Evolutionary conservation across 2,329 filamentous ascomycete species (phyloP).

Genomic region (Akanthomyces uredinophilus): DNA sequence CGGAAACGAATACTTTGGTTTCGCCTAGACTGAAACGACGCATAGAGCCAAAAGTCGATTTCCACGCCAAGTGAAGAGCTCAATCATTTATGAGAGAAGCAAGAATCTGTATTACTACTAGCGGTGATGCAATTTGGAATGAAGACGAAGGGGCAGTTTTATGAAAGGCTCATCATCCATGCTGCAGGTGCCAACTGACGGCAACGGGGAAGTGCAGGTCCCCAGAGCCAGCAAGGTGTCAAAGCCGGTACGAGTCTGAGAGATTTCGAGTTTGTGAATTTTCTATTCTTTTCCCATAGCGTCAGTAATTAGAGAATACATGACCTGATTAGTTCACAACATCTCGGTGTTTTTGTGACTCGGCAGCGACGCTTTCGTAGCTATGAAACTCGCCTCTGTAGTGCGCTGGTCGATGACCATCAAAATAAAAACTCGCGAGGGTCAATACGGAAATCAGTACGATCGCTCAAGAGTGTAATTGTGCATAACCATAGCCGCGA

Average conservation of each 20-base stretch:
- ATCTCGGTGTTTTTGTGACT: background rate
- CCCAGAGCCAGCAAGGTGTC: background rate
- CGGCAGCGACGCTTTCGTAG: background rate
- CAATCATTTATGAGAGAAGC: background rate
- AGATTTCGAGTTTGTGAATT: conserved; percentile 17
- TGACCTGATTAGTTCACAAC: background rate
- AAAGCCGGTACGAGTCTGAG: background rate
- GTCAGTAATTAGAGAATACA: conserved; percentile 8
- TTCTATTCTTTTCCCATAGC: conserved; percentile 28
- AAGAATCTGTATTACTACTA: background rate
- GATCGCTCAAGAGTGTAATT: conserved; percentile 26
- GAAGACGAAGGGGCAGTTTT: background rate
- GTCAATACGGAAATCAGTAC: background rate
- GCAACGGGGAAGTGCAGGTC: conserved; percentile 51
- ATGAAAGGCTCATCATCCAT: background rate
- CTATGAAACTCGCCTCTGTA: too few relatives aligned
- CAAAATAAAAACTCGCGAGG: too few relatives aligned
- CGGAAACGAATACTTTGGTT: conserved; percentile 95
- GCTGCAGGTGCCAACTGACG: background rate
- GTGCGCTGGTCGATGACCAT: background rate
- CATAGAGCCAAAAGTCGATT: background rate
- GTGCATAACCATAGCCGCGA: conserved; percentile 30
- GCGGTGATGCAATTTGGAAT: background rate
- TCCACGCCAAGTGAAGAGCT: background rate
- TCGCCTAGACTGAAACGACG: conserved; percentile 56